Conservation (phyloP, 139 green algal genomes). For the Gonium pectorale region DNA sequence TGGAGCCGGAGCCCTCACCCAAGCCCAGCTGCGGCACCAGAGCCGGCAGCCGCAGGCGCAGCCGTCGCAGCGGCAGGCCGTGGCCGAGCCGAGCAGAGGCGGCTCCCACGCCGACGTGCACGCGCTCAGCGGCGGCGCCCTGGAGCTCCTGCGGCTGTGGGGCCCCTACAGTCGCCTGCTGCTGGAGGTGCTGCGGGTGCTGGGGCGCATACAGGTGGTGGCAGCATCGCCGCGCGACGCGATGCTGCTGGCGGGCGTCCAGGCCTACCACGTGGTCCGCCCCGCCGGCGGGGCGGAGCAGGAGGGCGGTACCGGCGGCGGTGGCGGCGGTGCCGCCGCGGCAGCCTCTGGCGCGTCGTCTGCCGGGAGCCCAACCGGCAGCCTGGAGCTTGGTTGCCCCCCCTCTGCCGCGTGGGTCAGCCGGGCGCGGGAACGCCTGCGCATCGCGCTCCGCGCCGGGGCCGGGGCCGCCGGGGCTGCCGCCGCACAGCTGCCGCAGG, state of each 20-base stretch:
- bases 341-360: background rate
- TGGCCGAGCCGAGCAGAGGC: too few species aligned
- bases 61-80: too few species aligned
- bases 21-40: background rate
- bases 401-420: background rate
- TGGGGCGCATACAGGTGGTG: background rate
- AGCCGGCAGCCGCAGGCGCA: background rate
- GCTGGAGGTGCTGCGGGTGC: background rate
- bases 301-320: background rate
- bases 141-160: conserved; percentile 8
- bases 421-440: background rate
- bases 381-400: background rate
- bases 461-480: background rate
- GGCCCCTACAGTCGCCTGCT: background rate
- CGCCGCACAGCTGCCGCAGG: background rate
- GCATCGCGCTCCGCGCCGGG: background rate
- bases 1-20: background rate
- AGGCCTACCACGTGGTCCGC: background rate
- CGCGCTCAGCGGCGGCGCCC: background rate
- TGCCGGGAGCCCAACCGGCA: too few species aligned
- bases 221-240: background rate
- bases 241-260: background rate
- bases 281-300: background rate
- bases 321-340: background rate
- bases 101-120: background rate